A percentile compares a stretch with the other conserved stretches of the same genome.
Evolutionary conservation across 768 basidiomycete species (phyloP).

Genomic region (Neoboletus brunneissimus): DNA sequence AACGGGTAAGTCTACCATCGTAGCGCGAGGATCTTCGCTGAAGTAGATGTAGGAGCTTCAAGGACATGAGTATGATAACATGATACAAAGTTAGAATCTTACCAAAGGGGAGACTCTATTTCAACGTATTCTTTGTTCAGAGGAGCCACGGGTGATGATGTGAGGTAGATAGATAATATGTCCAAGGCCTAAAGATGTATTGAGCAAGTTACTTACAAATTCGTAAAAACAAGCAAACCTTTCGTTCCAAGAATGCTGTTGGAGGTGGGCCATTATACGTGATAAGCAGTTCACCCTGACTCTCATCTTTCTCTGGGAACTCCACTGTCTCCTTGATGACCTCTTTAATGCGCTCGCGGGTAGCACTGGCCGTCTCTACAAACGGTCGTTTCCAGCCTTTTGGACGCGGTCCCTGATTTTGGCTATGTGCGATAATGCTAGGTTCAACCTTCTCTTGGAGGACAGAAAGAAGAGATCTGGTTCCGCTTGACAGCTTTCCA

Average conservation of each 20-base stretch:
- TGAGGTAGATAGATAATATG: constrained; percentile 82
- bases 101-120: constrained; percentile 88
- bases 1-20: constrained; percentile 67
- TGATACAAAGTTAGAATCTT: constrained; percentile 15
- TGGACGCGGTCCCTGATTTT: constrained; percentile 68
- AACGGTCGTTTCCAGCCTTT: constrained; percentile 92
- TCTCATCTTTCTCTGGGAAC: constrained; percentile 97
- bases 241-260: constrained; percentile 67
- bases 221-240: constrained; percentile 39
- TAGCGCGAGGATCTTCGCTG: constrained; percentile 70
- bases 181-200: constrained; percentile 66
- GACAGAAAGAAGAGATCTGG: constrained; percentile 71
- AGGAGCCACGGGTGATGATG: constrained; percentile 77
- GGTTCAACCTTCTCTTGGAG: constrained; percentile 85
- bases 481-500: constrained; percentile 81
- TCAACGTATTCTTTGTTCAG: constrained; percentile 92
- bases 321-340: constrained; percentile 68
- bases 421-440: constrained; percentile 69
- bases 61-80: constrained; percentile 10
- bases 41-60: constrained; percentile 83
- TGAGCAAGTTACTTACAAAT: background rate
- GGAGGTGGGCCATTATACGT: constrained; percentile 76
- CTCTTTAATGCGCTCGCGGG: constrained; percentile 48
- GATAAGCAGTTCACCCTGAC: constrained; percentile 83
- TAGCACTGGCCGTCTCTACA: constrained; percentile 77